Conservation (phyloP, 1,139 yeast species). For the Saccharomycopsis hybrid region DNA sequence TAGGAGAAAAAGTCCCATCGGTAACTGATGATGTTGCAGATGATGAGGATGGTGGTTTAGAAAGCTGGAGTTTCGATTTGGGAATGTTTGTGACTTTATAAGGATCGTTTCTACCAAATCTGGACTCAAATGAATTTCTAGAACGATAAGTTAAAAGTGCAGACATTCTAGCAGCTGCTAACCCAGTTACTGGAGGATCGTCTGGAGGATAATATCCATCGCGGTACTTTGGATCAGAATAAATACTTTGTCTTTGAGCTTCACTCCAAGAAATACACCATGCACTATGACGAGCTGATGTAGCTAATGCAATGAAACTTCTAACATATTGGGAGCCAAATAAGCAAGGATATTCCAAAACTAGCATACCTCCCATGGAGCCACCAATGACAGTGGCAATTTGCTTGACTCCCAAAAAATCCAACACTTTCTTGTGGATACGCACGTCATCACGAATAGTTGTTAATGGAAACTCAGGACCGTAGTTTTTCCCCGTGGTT, state of each 20-base stretch:
- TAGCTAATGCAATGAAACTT: conserved; percentile 77
- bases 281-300: conserved; percentile 91
- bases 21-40: conserved; percentile 28
- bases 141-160: conserved; percentile 90
- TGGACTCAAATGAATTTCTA: conserved; percentile 80
- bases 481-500: conserved; percentile 67
- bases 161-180: conserved; percentile 96
- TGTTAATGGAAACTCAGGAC: conserved; percentile 91
- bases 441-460: conserved; percentile 87
- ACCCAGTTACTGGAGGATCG: conserved; percentile 80
- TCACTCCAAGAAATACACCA: conserved; percentile 99
- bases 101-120: conserved; percentile 80
- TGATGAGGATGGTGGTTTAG: conserved; percentile 6
- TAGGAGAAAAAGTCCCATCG: conserved; percentile 25
- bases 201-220: conserved; percentile 78
- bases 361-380: conserved; percentile 99
- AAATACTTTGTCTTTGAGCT: conserved; percentile 93
- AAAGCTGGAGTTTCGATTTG: conserved; percentile 28
- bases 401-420: conserved; percentile 61
- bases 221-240: conserved; percentile 84
- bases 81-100: conserved; percentile 30
- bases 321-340: conserved; percentile 65
- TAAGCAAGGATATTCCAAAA: conserved; percentile 73
- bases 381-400: conserved; percentile 91
- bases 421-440: conserved; percentile 71